Evolutionary conservation across 2,329 filamentous ascomycete genomes (phyloP).

Genomic region (Waltergamsia citrina): DNA sequence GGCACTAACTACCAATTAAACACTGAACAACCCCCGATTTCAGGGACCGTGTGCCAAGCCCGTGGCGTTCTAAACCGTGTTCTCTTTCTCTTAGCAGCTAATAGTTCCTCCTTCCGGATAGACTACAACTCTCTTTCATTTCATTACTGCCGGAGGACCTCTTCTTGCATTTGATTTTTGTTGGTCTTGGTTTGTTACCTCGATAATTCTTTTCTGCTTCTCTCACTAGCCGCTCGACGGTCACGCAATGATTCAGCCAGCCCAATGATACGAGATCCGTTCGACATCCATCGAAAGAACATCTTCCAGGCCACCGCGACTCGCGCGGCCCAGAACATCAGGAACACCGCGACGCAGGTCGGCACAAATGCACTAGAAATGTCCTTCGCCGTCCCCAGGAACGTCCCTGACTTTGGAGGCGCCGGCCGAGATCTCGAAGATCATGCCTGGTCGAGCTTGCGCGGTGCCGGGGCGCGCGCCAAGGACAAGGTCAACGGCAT

Average conservation of each 20-base stretch:
- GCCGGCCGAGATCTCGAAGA: conserved; percentile 58
- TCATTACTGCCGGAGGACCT: not conserved
- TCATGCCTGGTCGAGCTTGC: conserved; percentile 48
- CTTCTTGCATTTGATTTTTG: not conserved
- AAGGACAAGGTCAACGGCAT: conserved; percentile 55
- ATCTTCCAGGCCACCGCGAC: conserved; percentile 40
- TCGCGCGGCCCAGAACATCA: conserved; percentile 31
- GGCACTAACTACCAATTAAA: no score
- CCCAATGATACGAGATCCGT: conserved; percentile 33
- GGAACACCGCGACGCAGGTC: conserved; percentile 20
- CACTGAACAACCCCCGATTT: no score
- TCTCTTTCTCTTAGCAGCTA: not conserved
- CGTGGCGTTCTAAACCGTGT: no score
- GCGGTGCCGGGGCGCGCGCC: conserved; percentile 32
- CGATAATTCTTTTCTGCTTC: not conserved
- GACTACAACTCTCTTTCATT: not conserved
- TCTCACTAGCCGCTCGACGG: not conserved
- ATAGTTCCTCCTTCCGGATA: not conserved
- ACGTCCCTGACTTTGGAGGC: conserved; percentile 59
- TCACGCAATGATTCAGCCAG: conserved; percentile 6
- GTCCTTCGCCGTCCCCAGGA: conserved; percentile 59
- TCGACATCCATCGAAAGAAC: conserved; percentile 31
- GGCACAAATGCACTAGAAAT: conserved; percentile 43
- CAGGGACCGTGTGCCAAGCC: no score
- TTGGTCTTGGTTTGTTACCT: not conserved